phyloP scores from a whole-genome alignment of 2,329 filamentous ascomycete genomes.

The Gnomoniopsis sp. region DNA sequence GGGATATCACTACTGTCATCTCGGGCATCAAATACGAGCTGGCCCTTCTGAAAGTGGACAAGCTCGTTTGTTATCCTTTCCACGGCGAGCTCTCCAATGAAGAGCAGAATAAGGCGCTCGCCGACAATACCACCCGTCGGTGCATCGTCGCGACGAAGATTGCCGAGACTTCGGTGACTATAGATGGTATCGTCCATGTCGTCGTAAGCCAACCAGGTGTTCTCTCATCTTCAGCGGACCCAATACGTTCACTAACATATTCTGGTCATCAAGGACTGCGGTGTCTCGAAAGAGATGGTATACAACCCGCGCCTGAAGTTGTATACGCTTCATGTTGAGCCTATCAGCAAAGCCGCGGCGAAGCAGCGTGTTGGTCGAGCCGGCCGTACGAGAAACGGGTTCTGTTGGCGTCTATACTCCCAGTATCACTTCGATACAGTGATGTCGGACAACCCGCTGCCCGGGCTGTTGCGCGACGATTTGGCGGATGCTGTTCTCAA shows the following conservation, averaged over 20 bases:
- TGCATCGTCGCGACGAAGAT: background rate
- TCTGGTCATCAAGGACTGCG: background rate
- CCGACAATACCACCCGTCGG: background rate
- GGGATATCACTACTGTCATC: conserved; percentile 67
- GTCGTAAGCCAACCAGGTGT: background rate
- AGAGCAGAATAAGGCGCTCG: background rate
- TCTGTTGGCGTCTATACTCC: too few species aligned
- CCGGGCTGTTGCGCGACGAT: too few species aligned
- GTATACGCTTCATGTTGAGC: background rate
- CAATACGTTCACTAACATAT: background rate
- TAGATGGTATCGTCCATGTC: background rate
- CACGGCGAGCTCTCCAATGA: background rate
- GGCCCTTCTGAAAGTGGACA: background rate
- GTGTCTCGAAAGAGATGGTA: background rate
- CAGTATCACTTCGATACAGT: too few species aligned
- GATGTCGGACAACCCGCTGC: too few species aligned
- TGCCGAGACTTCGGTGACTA: background rate
- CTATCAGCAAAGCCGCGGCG: background rate
- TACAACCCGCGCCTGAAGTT: background rate
- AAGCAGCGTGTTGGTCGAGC: background rate
- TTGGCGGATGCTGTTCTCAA: too few species aligned
- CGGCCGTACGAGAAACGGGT: too few species aligned
- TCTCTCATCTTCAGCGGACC: background rate
- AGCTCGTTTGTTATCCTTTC: background rate
- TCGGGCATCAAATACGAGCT: background rate